Evolutionary conservation across 768 basidiomycete genomes (phyloP), one percentile per base, ranked within the genome.

Genomic region (Sarcodon aspratus): DNA sequence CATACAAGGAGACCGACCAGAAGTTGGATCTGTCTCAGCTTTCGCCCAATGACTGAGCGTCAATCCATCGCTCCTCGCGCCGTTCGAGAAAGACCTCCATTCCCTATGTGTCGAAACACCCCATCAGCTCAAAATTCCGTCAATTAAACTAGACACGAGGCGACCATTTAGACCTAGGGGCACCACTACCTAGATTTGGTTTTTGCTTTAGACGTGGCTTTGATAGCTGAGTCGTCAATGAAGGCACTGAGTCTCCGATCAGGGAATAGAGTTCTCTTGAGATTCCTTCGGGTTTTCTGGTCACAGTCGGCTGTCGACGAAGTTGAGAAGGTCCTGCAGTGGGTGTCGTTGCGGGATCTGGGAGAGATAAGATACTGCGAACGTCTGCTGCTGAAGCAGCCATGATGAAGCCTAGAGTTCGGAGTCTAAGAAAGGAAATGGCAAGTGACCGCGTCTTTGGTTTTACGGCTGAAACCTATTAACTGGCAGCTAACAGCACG

Each of bases 191-290:
- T 18, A 87, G 68, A 53, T 80, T 85, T 3, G 90, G 89, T 54
- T 89, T 85, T 64, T 91, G 85, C 61, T 93, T 93, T 50, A 94
- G 75, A 48, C 82, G 79, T 34, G 89, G 87, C 61, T 89, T 87
- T 27, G 83, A 74, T 50, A 83, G 74, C 56, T 87, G 82, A 33
- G 86, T 77, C 0, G 82, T 84, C 45, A 98, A 74, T 2, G 85
- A 81, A 0, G 95, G 93, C 9, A 86, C 85, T 44, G 89, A 86
- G 51, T 90, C 82, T n/a, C 95, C 95, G 55, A 99, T 97, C 51
- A 99, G 79, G 1, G 87, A 82, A 67, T 87, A 97, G 2, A 99
- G 74, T 64, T 97, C 94, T 55, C 93, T 74, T 0, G 92, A 85
- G 52, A 97, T 93, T 15, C 95, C 94, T 15, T 92, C 89, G 3